Conservation (phyloP, 2,329 filamentous ascomycete genomes). For the Ophiocordyceps camponoti-leonardi region DNA sequence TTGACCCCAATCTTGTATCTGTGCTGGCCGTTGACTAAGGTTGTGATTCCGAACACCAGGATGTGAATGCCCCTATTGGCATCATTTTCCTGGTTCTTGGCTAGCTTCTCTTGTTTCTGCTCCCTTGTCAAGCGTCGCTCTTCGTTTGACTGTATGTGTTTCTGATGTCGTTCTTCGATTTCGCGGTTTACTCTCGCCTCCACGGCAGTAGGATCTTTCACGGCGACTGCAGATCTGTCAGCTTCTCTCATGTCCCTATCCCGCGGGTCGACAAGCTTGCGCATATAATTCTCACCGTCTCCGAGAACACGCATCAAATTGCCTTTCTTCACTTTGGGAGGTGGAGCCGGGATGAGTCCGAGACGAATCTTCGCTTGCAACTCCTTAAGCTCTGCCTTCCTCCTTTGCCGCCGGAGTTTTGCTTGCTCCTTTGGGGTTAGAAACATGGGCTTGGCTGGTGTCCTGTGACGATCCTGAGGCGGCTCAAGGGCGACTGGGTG, state of each 20-base stretch:
- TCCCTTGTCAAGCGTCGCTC: constrained; percentile 81
- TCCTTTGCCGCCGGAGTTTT: constrained; percentile 74
- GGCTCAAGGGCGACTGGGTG: constrained; percentile 84
- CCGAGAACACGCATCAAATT: constrained; percentile 96
- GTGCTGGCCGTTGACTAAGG: constrained; percentile 81
- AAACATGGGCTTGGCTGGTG: constrained; percentile 75
- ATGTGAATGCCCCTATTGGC: constrained; percentile 72
- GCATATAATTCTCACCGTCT: constrained; percentile 36
- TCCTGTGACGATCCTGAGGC: constrained; percentile 70
- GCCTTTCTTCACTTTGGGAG: constrained; percentile 91
- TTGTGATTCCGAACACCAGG: constrained; percentile 77
- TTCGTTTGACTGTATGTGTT: constrained; percentile 65
- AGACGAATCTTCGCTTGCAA: constrained; percentile 90
- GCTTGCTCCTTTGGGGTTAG: constrained; percentile 81
- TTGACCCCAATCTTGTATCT: constrained; percentile 88
- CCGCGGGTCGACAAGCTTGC: background rate
- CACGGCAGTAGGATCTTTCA: constrained; percentile 93
- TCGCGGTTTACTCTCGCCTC: constrained; percentile 87
- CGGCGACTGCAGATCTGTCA: constrained; percentile 25
- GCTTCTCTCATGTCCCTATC: background rate
- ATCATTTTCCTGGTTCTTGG: constrained; percentile 70
- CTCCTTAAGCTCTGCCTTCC: constrained; percentile 89
- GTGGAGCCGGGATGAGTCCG: constrained; percentile 74
- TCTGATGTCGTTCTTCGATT: constrained; percentile 68
- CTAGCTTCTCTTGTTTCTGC: constrained; percentile 68